Conservation (phyloP, 768 basidiomycete species). For the Suillus americanus region DNA sequence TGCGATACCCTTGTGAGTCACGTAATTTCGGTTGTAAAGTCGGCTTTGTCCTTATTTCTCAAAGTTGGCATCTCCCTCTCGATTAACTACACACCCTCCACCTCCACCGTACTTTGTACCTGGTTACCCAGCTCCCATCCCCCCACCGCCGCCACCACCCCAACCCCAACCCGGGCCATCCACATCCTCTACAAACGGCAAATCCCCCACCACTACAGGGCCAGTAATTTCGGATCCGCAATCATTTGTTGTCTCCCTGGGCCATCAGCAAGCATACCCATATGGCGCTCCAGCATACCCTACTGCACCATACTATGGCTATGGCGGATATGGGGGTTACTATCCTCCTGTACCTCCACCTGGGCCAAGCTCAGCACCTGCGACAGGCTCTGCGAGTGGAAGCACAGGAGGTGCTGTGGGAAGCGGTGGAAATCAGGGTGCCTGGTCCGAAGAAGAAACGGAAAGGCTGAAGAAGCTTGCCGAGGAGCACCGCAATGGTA, state of each 20-base stretch:
- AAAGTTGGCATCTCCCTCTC: conserved; percentile 74
- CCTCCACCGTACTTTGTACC: conserved; percentile 55
- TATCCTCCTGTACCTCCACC: conserved; percentile 29
- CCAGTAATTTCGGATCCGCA: conserved; percentile 68
- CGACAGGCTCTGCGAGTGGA: conserved; percentile 24
- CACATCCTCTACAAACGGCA: conserved; percentile 29
- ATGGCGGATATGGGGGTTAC: conserved; percentile 38
- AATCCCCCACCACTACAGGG: conserved; percentile 35
- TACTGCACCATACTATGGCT: conserved; percentile 63
- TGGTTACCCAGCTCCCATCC: conserved; percentile 29
- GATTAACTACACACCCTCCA: conserved; percentile 65
- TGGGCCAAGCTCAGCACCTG: conserved; percentile 24
- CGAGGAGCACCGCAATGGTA: conserved; percentile 58
- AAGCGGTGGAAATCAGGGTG: conserved; percentile 56
- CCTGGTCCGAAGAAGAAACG: conserved; percentile 79
- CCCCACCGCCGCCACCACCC: conserved; percentile 34
- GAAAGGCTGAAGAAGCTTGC: conserved; percentile 67
- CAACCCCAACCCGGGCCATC: conserved; percentile 38
- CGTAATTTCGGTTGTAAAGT: background rate
- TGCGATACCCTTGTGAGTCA: conserved; percentile 70
- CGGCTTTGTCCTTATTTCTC: background rate
- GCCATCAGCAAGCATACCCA: conserved; percentile 48
- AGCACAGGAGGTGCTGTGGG: conserved; percentile 17
- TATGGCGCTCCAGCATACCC: conserved; percentile 47
- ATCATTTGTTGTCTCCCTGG: conserved; percentile 71